Evolutionary conservation across 805 yeast genomes (phyloP), one percentile per base, ranked within the genome.

Genomic region (Sugiyamaella americana): DNA sequence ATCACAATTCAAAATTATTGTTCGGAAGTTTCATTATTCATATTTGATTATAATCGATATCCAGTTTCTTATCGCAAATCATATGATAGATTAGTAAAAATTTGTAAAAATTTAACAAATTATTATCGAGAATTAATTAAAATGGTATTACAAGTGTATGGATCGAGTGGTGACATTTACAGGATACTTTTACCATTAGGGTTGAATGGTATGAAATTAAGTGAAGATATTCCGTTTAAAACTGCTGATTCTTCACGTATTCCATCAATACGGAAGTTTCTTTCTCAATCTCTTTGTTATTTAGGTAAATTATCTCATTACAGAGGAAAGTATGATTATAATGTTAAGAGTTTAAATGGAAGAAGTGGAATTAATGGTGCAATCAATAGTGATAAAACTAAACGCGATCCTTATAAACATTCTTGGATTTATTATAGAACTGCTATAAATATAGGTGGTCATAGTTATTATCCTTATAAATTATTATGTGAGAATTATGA

Each of bases 31-130:
- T 34, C 20, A 17, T 22, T 5, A 10, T 36, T 30, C n/a, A 13
- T 16, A 5, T 22, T 26, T 13, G 17, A 18, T 5, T 43, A 34
- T 5, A 4, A 5, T 13, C 4, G 17, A 6, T 26, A 23, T 10
- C 41, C 46, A 8, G 49, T 46, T 10, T 41, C 22, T 16, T 46
- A 30, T 23, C 22, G 39, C 11, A 46, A 46, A 23, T 21, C 35
- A n/a, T 41, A 40, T 32, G 46, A 24, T 13, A 43, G 49, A 21
- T 23, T 46, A 22, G 6, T 24, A 3, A 41, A 35, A 19, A 23
- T 41, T 2, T 46, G 49, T 35, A 32, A 41, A 22, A 18, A 11
- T 20, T 17, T 41, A 16, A 5, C 41, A 18, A 37, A 21, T 10
- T 45, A 16, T 22, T 43, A 46, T 21, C 23, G 38, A 8, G 37